Evolutionary conservation across 2,329 filamentous ascomycete genomes (phyloP), one percentile per base, ranked within the genome.

Genomic region (Bipolaris victoriae): DNA sequence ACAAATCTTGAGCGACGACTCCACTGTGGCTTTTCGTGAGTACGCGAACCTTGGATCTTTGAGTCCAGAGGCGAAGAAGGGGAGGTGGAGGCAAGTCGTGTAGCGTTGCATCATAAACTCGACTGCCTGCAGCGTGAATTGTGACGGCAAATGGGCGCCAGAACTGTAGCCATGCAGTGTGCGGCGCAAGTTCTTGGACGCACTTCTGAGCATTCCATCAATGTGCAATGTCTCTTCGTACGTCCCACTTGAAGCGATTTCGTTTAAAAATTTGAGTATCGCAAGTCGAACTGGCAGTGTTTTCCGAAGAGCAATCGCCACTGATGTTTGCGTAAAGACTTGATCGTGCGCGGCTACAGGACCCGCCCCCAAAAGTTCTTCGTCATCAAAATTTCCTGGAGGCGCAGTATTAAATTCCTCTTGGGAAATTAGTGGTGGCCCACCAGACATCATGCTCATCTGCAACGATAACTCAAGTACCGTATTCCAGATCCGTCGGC

Each of bases 321-420:
- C 62, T 0, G 78, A 79, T 7, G 66, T 62, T 36, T 76, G 69
- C 1, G 78, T 79, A 22, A 71, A 73, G 0, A 60, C 49, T 2
- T 59, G 44, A 1, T 71, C 65, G n/a, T 73, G 59, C 36, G 64
- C 71, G 5, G 71, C 62, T 0, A 66, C 33, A 1, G 76, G 66
- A 13, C 73, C 62, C 1, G 71, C 58, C 0, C 47, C 39, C 31
- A 62, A 50, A 1, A 80, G 66, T n/a, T 80, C 71, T 1, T 77
- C 74, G 45, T 81, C 78, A 18, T 80, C 69, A 24, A 76, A 73
- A 52, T 80, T 80, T 1, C 64, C 63, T 0, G 79, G 77, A 3
- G 74, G 66, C 7, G 69, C 55, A 0, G 76, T 77, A 33, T 77
- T 74, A 51, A 74, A 80, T 33, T 78, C 76, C 3, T 69, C 58